Evolutionary conservation across 768 basidiomycete genomes (phyloP).

Genomic region (Boletus coccyginus): DNA sequence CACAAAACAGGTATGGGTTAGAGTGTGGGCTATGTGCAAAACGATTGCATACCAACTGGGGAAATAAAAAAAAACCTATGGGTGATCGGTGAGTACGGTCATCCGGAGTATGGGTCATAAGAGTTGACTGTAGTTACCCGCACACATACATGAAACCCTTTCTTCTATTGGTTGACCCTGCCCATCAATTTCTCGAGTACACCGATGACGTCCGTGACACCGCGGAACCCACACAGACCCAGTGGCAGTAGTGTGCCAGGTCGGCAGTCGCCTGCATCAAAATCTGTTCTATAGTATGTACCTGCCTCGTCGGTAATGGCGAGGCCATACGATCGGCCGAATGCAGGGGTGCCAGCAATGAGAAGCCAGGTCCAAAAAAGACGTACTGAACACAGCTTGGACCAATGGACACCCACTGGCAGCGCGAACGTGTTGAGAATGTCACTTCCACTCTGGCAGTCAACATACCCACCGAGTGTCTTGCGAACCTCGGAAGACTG

Average conservation of each 20-base stretch:
- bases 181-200: conserved; percentile 34
- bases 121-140: neutral
- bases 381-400: conserved; percentile 44
- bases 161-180: conserved; percentile 16
- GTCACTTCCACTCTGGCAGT: too few species aligned
- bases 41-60: too few species aligned
- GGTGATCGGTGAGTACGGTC: too few species aligned
- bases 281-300: conserved; percentile 47
- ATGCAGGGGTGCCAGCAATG: neutral
- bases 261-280: conserved; percentile 44
- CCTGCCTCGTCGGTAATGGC: conserved; percentile 47
- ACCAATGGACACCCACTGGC: conserved; percentile 45
- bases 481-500: conserved; percentile 54
- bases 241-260: conserved; percentile 42
- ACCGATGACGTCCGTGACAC: conserved; percentile 37
- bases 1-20: too few species aligned
- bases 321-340: conserved; percentile 49
- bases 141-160: neutral
- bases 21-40: too few species aligned
- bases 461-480: conserved; percentile 43
- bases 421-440: conserved; percentile 55
- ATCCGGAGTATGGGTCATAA: too few species aligned
- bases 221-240: conserved; percentile 40
- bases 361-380: neutral
- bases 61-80: too few species aligned